Base-by-base conservation (phyloP, 148 eudicot species). In the Rhododendron kiyosumense region DNA sequence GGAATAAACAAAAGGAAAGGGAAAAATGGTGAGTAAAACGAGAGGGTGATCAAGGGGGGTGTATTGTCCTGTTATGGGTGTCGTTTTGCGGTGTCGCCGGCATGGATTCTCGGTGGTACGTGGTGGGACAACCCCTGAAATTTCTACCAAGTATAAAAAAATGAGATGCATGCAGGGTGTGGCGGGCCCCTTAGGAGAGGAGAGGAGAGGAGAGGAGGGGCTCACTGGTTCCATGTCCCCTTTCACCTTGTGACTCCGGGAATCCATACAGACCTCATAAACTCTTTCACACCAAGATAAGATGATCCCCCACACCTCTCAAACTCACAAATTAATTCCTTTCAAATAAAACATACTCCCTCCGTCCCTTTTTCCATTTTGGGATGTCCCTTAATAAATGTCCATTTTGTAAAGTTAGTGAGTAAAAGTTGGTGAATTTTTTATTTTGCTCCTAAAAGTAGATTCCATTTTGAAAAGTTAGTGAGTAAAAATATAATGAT, bases 51-150 rank as follows among this genome's bases (percentile, higher is more conserved):
- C 38, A 36, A 71, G 22, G 14, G 76, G 18, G 76, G 41, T 14
- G 76, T 71, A 30, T 14, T 71, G 76, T 71, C 76, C 14, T 71
- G 76, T 32, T 71, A 14, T 71, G 20, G 76, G 38, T 71, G 76
- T 71, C 76, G 76, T 32, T 71, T 69, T 30, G 38, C 32, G 76
- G 18, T 71, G 76, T 71, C 76, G 76, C 76, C 76, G 76, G 76
- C 38, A 71, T 28, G 76, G 38, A 71, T 71, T 71, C 76, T 71
- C 38, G 76, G 76, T 28, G 76, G 20, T 71, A 71, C 76, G 76
- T 71, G 76, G 76, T 71, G 76, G 76, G 76, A 71, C 76, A 71
- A 30, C 7, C 20, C 38, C 38, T 71, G 34, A 8, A 26, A n/a
- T 67, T n/a, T 67, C 28, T 67, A 17, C 32, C 18, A 10, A 3